These are phyloP conservation scores for Ambrosia trifida DNA, from an alignment of 129 eudicot genomes.

Conservation along the genomic window DNA sequence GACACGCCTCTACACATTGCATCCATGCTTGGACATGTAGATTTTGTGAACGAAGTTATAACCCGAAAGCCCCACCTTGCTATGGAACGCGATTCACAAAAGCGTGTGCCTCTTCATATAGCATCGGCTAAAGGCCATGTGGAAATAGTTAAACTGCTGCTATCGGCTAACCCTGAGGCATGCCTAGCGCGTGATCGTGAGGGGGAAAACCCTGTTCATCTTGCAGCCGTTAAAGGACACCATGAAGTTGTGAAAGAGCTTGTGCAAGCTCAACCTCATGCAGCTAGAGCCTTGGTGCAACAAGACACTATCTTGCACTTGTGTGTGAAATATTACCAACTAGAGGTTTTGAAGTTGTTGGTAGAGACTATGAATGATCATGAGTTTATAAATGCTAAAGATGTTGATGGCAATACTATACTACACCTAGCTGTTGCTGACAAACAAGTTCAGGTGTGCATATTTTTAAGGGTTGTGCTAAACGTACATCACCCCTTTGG, in stretches of 20 bases:
- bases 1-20: conserved; percentile 55
- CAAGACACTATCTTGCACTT: conserved; percentile 42
- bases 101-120: conserved; percentile 47
- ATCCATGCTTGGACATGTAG: conserved; percentile 38
- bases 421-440: conserved; percentile 46
- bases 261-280: conserved; percentile 34
- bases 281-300: conserved; percentile 33
- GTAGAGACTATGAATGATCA: conserved; percentile 22
- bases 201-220: conserved; percentile 52
- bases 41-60: conserved; percentile 38
- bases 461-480: neutral
- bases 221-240: conserved; percentile 57
- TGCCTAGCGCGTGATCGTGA: conserved; percentile 46
- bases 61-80: conserved; percentile 38
- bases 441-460: conserved; percentile 39
- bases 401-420: conserved; percentile 42
- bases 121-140: conserved; percentile 52
- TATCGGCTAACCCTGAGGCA: conserved; percentile 18
- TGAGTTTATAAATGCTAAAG: conserved; percentile 36
- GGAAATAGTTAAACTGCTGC: conserved; percentile 26
- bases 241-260: conserved; percentile 38
- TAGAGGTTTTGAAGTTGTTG: conserved; percentile 37
- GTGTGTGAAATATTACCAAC: conserved; percentile 44
- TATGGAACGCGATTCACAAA: conserved; percentile 36
- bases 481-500: no score